These are phyloP conservation scores for Suhomyces emberorum DNA, from an alignment of 805 yeast species.

Conservation along the genomic window DNA sequence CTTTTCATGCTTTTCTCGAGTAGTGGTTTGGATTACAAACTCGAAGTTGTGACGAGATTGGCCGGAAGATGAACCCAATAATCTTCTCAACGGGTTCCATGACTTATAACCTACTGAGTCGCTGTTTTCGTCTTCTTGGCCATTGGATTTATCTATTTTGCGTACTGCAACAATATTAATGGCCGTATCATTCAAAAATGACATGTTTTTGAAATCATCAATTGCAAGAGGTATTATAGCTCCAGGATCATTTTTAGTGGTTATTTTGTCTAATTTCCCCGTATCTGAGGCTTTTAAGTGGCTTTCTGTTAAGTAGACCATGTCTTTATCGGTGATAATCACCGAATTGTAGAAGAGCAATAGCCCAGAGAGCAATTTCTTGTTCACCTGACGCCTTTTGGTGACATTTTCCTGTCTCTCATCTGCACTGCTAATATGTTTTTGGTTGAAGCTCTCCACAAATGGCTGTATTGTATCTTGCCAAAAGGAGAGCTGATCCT, in stretches of 20 bases:
- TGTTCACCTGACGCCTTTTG: slow-evolving; percentile 57
- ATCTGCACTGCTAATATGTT: slow-evolving; percentile 66
- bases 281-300: slow-evolving; percentile 37
- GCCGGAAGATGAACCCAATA: neutral
- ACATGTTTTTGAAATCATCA: slow-evolving; percentile 22
- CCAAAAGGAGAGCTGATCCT: slow-evolving; percentile 64
- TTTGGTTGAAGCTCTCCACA: slow-evolving; percentile 70
- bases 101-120: too few species aligned
- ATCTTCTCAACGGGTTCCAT: slow-evolving; percentile 17
- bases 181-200: slow-evolving; percentile 53
- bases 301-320: slow-evolving; percentile 36
- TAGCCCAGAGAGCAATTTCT: slow-evolving; percentile 59
- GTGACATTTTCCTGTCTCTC: slow-evolving; percentile 73
- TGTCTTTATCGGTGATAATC: slow-evolving; percentile 58
- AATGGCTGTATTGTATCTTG: slow-evolving; percentile 73
- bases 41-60: slow-evolving; percentile 29
- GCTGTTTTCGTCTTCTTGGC: neutral
- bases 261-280: slow-evolving; percentile 33
- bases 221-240: neutral
- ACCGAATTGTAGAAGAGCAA: slow-evolving; percentile 74
- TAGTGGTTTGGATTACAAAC: slow-evolving; percentile 49
- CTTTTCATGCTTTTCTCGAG: slow-evolving; percentile 10
- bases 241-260: neutral
- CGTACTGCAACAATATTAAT: slow-evolving; percentile 70
- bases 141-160: slow-evolving; percentile 10